Evolutionary conservation across 768 basidiomycete species (phyloP).

Genomic region (Dacryopinax primogenitus): DNA sequence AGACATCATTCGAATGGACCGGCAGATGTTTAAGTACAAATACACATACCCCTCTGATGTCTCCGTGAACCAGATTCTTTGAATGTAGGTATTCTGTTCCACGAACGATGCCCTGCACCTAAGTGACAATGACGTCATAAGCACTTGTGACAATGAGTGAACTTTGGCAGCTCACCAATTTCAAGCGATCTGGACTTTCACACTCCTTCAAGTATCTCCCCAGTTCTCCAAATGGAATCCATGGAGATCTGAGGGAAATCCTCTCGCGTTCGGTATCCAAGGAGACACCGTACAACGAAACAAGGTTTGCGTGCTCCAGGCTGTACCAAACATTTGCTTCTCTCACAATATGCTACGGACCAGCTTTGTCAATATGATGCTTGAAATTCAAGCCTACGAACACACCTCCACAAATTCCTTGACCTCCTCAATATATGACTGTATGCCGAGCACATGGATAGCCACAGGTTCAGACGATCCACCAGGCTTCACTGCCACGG

Average conservation of each 20-base stretch:
- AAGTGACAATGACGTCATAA: neutral
- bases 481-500: no score
- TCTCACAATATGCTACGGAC: neutral
- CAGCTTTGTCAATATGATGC: no score
- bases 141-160: neutral
- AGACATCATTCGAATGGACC: neutral
- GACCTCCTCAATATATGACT: no score
- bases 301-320: neutral
- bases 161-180: neutral
- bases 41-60: neutral
- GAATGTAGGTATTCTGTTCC: neutral
- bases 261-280: neutral
- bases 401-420: no score
- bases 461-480: no score
- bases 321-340: neutral
- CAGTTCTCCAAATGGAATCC: neutral
- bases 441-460: no score
- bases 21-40: neutral
- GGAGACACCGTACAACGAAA: neutral
- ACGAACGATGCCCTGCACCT: neutral
- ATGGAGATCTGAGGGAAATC: neutral
- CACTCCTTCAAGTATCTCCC: neutral
- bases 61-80: neutral
- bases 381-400: no score
- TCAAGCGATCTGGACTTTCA: neutral